A percentile compares a stretch with the other conserved stretches of the same genome.
phyloP scores from a whole-genome alignment of 2,329 filamentous ascomycete genomes.

The Pleurostoma richardsiae region DNA sequence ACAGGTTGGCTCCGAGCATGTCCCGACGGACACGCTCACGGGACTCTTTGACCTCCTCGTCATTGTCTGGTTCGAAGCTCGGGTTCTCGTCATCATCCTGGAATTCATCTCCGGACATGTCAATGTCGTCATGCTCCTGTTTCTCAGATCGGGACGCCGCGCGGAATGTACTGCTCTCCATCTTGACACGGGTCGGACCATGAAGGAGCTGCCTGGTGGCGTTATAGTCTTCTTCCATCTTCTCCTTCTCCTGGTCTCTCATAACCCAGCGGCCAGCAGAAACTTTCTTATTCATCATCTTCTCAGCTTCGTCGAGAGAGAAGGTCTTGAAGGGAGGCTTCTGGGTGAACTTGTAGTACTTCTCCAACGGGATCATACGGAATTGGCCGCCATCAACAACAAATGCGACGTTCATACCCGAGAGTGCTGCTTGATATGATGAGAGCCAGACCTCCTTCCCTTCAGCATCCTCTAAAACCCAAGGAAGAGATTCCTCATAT shows the following conservation, averaged over 20 bases:
- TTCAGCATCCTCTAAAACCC: conserved; percentile 95
- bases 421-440: conserved; percentile 83
- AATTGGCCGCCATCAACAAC: conserved; percentile 67
- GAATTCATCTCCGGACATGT: conserved; percentile 68
- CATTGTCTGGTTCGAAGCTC: conserved; percentile 70
- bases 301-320: conserved; percentile 80
- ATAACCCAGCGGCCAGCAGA: conserved; percentile 78
- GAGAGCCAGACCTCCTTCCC: conserved; percentile 93
- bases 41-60: conserved; percentile 72
- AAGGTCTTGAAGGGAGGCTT: conserved; percentile 76
- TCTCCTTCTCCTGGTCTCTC: conserved; percentile 57
- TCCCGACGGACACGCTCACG: conserved; percentile 71
- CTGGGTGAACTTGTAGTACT: conserved; percentile 85
- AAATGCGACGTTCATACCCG: conserved; percentile 77
- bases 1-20: conserved; percentile 83
- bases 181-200: conserved; percentile 57
- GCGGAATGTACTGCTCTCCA: conserved; percentile 61
- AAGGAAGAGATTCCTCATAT: conserved; percentile 93
- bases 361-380: conserved; percentile 86
- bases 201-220: conserved; percentile 49
- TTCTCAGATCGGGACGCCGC: conserved; percentile 58
- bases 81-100: conserved; percentile 83
- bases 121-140: conserved; percentile 66
- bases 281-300: conserved; percentile 72
- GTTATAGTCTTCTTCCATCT: conserved; percentile 54